Evolutionary conservation across 495 filamentous ascomycete species (phyloP), one percentile per base, ranked within the genome.

Genomic region (Amphirosellinia nigrospora): DNA sequence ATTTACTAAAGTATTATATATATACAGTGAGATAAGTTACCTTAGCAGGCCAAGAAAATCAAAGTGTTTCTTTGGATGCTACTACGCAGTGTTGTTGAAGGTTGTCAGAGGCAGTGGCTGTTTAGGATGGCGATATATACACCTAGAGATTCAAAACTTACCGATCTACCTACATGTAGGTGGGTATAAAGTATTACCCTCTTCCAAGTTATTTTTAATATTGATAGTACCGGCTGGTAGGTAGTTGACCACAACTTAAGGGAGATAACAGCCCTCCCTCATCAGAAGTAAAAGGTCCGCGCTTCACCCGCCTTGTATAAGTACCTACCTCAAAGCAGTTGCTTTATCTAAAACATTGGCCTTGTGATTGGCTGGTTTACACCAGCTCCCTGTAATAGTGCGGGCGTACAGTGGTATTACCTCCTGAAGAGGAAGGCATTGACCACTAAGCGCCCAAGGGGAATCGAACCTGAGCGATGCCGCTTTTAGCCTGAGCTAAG

Each of bases 401-500:
- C 48, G 48, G 23, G 48, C 26, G 21, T 26, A 23, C 10, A 53
- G 50, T 26, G 50, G 50, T 26, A 30, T 53, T 53, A 53, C 15
- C 50, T 15, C 59, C 38, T 39, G n/a, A 62, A 28, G 36, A 21
- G 36, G 56, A 62, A 62, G 36, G 39, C 38, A 62, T 62, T 62
- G 59, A 23, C 59, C 59, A 45, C 39, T 62, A 30, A 30, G 59
- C 36, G 39, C 39, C 26, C 59, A 23, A 45, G 38, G 39, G 59
- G 38, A 32, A 62, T 36, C 34, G 34, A 36, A 36, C 34, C 34
- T 36, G 34, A 36, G 34, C 34, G 34, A 36, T 36, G 34, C 34
- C 34, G 43, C 36, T 39, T 39, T 39, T 39, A 39, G 36, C 36
- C 36, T 39, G 36, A 39, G 36, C 36, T 6, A 9, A 39, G 36